Conservation (phyloP, 768 basidiomycete genomes). For the Phanerochaete sordida region DNA sequence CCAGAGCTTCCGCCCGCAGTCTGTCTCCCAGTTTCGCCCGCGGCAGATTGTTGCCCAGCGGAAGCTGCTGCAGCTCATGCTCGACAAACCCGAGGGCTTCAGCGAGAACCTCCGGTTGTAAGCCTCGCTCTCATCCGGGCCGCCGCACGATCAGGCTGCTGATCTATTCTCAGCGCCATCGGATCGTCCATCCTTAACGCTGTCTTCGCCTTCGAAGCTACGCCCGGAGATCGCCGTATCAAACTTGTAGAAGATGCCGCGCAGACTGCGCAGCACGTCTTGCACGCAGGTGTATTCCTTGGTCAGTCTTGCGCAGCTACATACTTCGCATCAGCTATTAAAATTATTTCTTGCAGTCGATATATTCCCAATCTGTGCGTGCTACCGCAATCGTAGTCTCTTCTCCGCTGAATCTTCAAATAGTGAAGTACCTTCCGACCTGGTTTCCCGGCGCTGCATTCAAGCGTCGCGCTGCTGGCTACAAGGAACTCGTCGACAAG, state of each 20-base stretch:
- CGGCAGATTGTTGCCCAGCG: background rate
- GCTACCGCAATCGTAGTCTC: background rate
- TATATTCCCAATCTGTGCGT: background rate
- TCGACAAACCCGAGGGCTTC: background rate
- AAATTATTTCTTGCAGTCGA: too few species aligned
- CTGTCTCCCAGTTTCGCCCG: background rate
- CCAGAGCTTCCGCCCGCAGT: background rate
- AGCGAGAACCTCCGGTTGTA: background rate
- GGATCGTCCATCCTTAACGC: background rate
- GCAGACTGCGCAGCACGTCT: background rate
- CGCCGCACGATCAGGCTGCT: background rate
- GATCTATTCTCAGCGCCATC: background rate
- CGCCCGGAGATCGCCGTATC: background rate
- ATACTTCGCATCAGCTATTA: too few species aligned
- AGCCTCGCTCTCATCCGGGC: background rate
- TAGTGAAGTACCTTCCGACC: conserved; percentile 2
- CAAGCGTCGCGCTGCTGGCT: conserved; percentile 9
- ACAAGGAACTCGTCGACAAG: background rate
- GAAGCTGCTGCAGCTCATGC: conserved; percentile 3
- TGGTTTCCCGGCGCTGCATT: conserved; percentile 22
- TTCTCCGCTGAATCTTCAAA: background rate
- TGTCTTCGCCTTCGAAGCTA: background rate
- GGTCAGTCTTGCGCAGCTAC: too few species aligned
- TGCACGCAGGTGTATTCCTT: background rate
- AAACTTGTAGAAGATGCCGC: background rate